A percentile compares a stretch with the other conserved stretches of the same genome.
phyloP scores from a whole-genome alignment of 2,329 filamentous ascomycete species.

The Fusarium chaquense region DNA sequence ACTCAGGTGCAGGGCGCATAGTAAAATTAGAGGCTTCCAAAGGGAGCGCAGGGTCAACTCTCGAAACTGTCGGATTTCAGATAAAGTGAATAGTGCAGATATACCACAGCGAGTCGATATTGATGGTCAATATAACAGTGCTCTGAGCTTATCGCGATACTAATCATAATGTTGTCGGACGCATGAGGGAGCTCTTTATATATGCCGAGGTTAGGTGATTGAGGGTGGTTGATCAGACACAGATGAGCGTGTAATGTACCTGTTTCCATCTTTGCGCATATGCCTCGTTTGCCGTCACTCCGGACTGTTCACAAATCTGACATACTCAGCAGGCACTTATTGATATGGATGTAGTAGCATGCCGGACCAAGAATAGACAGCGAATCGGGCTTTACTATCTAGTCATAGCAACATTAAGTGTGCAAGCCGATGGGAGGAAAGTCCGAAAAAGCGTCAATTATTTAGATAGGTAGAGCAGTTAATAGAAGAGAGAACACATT shows the following conservation, averaged over 20 bases:
- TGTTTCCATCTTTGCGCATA: neutral
- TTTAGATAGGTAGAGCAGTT: neutral
- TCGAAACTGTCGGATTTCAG: neutral
- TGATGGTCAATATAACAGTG: neutral
- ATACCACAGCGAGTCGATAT: neutral
- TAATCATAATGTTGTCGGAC: neutral
- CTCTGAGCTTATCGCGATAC: neutral
- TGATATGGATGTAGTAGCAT: neutral
- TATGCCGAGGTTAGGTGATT: neutral
- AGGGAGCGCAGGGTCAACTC: slow-evolving; percentile 12
- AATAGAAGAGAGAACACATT: slow-evolving; percentile 1
- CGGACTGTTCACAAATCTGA: neutral
- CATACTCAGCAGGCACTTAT: neutral
- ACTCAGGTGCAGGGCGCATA: slow-evolving; percentile 13
- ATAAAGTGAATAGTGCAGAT: neutral
- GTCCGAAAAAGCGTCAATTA: neutral
- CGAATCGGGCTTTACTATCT: neutral
- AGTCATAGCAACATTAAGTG: neutral
- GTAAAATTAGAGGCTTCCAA: slow-evolving; percentile 33
- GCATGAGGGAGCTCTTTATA: neutral
- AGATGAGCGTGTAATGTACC: neutral
- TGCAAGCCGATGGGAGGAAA: neutral
- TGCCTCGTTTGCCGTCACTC: neutral
- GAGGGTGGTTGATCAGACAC: neutral
- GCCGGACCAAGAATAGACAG: neutral